A percentile compares a stretch with the other conserved stretches of the same genome.
Conservation (phyloP, 108 stramenopile genomes). For the Nannochloropsis salina region DNA sequence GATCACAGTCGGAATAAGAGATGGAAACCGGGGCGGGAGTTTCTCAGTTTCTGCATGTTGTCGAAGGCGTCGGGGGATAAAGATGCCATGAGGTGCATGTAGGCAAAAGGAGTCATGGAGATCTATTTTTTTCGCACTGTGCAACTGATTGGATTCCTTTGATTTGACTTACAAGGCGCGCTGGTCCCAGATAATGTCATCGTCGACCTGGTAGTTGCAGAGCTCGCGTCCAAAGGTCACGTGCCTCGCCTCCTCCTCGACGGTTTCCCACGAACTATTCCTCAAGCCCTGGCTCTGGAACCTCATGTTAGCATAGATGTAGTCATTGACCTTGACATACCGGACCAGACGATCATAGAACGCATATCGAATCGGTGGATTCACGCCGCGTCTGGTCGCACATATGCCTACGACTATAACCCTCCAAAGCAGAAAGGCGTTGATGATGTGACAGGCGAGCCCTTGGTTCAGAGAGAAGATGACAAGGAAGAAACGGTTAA, state of each 20-base stretch:
- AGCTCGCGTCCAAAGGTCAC: slow-evolving; percentile 54
- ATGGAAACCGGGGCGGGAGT: too few species aligned
- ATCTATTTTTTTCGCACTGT: background rate
- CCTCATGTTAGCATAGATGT: slow-evolving; percentile 69
- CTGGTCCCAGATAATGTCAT: slow-evolving; percentile 86
- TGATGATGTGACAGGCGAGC: slow-evolving; percentile 90
- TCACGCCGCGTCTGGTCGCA: slow-evolving; percentile 79
- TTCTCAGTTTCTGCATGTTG: too few species aligned
- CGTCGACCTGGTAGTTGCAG: slow-evolving; percentile 75
- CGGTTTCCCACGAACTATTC: slow-evolving; percentile 86
- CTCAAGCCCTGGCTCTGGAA: slow-evolving; percentile 87
- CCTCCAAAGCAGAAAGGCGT: slow-evolving; percentile 76
- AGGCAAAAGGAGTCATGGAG: background rate
- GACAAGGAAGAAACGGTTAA: slow-evolving; percentile 38
- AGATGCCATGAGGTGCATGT: background rate
- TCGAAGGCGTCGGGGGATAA: too few species aligned
- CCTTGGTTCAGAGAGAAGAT: slow-evolving; percentile 85
- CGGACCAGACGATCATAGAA: slow-evolving; percentile 83
- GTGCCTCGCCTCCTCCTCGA: slow-evolving; percentile 70
- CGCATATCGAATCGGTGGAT: slow-evolving; percentile 86
- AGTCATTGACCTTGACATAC: slow-evolving; percentile 88
- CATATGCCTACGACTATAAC: slow-evolving; percentile 90
- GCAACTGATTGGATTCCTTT: too few species aligned
- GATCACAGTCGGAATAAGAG: too few species aligned
- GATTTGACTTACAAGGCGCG: slow-evolving; percentile 48